Evolutionary conservation across 768 basidiomycete genomes (phyloP).

Genomic region (Mycena capillaripes): DNA sequence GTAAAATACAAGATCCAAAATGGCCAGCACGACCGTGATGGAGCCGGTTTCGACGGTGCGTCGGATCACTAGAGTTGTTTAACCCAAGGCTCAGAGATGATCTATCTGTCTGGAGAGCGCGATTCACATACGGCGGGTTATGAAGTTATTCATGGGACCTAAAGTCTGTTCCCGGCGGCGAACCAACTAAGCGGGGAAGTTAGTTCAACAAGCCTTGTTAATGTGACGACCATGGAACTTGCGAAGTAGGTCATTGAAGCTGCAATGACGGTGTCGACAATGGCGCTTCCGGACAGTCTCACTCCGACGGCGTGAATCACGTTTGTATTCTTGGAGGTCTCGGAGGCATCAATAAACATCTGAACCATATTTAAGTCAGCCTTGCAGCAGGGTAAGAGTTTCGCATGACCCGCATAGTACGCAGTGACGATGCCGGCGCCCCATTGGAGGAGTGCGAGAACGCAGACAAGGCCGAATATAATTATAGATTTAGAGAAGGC

Average conservation of each 20-base stretch:
- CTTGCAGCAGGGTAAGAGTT: neutral
- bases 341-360: neutral
- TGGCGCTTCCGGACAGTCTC: conserved; percentile 20
- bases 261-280: conserved; percentile 28
- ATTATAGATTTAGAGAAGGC: conserved; percentile 17
- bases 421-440: conserved; percentile 15
- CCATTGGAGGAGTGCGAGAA: conserved; percentile 29
- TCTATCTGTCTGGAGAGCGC: too few relatives aligned
- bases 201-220: neutral
- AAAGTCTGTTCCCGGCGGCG: conserved; percentile 8
- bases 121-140: conserved; percentile 22
- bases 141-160: conserved; percentile 16
- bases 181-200: neutral
- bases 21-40: conserved; percentile 20
- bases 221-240: neutral
- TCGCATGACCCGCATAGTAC: conserved; percentile 14
- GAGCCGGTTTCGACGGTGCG: conserved; percentile 29
- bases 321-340: neutral
- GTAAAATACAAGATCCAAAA: conserved; percentile 27
- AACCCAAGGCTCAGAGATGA: neutral
- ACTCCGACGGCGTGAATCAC: conserved; percentile 5
- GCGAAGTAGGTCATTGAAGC: conserved; percentile 31
- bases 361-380: neutral
- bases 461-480: conserved; percentile 1
- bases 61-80: conserved; percentile 19